Conservation (phyloP, 768 basidiomycete species). For the Kockovaella imperatae region DNA sequence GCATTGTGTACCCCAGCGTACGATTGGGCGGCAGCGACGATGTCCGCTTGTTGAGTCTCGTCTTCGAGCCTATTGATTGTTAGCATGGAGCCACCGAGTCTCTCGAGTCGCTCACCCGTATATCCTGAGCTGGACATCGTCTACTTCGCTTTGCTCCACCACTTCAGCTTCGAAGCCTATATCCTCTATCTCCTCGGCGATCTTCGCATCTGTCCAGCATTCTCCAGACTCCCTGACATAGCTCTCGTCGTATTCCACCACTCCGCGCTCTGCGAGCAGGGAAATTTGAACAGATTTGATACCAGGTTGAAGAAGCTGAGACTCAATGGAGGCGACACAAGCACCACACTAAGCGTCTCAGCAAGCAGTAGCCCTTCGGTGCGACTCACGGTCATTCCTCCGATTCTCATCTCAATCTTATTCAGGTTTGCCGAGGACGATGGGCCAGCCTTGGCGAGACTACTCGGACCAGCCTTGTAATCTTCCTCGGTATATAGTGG, state of each 20-base stretch:
- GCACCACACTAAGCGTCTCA: slow-evolving; percentile 41
- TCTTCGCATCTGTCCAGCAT: slow-evolving; percentile 69
- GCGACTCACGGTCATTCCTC: slow-evolving; percentile 41
- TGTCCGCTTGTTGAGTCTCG: slow-evolving; percentile 14
- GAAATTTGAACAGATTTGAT: slow-evolving; percentile 89
- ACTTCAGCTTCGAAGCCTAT: slow-evolving; percentile 43
- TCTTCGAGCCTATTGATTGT: slow-evolving; percentile 25
- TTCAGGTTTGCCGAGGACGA: no score
- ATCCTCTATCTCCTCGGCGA: slow-evolving; percentile 80
- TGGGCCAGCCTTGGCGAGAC: no score
- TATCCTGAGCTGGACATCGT: slow-evolving; percentile 36
- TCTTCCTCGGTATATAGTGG: slow-evolving; percentile 1
- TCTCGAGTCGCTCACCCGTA: slow-evolving; percentile 31
- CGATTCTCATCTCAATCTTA: slow-evolving; percentile 37
- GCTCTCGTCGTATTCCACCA: slow-evolving; percentile 77
- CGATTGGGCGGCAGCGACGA: slow-evolving; percentile 14
- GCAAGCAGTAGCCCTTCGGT: background rate
- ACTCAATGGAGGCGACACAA: slow-evolving; percentile 45
- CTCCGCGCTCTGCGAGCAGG: slow-evolving; percentile 85
- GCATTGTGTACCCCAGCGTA: slow-evolving; percentile 36
- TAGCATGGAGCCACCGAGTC: background rate
- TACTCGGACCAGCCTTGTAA: no score
- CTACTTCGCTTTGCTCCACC: slow-evolving; percentile 38
- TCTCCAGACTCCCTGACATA: slow-evolving; percentile 28
- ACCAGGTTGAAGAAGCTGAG: slow-evolving; percentile 57